Evolutionary conservation across 495 filamentous ascomycete species (phyloP).

Genomic region (Cairneyella variabilis): DNA sequence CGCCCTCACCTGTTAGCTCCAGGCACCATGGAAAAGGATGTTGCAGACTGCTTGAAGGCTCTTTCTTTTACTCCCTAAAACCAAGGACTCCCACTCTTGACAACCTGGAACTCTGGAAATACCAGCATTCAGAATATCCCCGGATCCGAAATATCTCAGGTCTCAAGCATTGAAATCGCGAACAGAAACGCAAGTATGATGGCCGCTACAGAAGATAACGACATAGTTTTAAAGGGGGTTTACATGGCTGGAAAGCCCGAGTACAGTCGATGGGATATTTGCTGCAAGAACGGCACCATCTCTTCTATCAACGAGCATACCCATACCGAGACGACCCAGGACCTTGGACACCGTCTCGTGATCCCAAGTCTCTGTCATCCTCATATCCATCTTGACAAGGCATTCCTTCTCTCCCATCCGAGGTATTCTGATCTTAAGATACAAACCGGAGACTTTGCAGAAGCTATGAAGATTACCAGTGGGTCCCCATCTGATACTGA

Average conservation of each 20-base stretch:
- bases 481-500: conserved; percentile 10
- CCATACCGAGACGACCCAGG: not conserved
- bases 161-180: not conserved
- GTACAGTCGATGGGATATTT: conserved; percentile 20
- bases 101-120: no score
- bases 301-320: conserved; percentile 11
- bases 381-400: conserved; percentile 75
- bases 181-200: no score
- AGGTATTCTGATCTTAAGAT: conserved; percentile 59
- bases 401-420: conserved; percentile 55
- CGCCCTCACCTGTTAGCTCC: no score
- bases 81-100: no score
- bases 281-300: conserved; percentile 18
- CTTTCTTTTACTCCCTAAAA: no score
- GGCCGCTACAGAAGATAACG: no score
- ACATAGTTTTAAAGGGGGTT: conserved; percentile 14
- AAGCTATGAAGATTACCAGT: conserved; percentile 59
- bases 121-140: no score
- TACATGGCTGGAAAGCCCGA: conserved; percentile 19
- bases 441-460: conserved; percentile 55
- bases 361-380: conserved; percentile 66
- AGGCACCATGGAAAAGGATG: no score
- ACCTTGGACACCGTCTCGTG: conserved; percentile 30
- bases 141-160: no score
- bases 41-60: no score